Evolutionary conservation across 257 asterid species (phyloP), one percentile per base, ranked within the genome.

Genomic region (Capsicum pubescens): DNA sequence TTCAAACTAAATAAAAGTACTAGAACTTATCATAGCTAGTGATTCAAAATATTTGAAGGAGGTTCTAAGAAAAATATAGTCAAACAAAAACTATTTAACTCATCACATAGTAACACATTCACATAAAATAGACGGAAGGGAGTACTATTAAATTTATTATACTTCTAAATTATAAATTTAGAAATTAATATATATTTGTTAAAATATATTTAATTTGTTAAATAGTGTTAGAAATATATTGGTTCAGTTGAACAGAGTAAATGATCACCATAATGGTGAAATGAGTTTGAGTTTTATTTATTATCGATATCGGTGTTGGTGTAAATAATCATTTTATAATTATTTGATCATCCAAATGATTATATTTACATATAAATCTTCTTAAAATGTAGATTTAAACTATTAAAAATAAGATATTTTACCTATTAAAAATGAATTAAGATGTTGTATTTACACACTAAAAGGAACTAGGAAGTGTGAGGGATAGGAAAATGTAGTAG

Each of bases 401-500:
- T 66, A 32, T 32, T 66, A 0, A 6, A 21, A 32, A 32, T 66
- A 32, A 32, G 46, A 13, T 13, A 1, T 36, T 6, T 52, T 55
- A 55, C 2, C 17, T 4, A 2, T 14, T 12, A 55, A 55, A 55
- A 14, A 44, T 4, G 0, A 44, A 44, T 7, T 44, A 4, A 44
- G 48, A 44, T 44, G 48, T 44, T 44, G 48, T 44, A 44, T 4
- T 44, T 44, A 6, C 48, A 44, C 48, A 44, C 48, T 44, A 13
- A 66, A 12, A 32, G 42, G 15, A 52, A 17, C 9, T 64, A 9
- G 60, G 44, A 84, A 61, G 63, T 35, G n/a, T 39, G 57, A 67
- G 6, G 7, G 10, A 1, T 26, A 56, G 63, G 57, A 48, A 36
- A 84, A 35, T 84, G 82, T 57, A 86, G 69, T 81, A 81, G 87